These are phyloP conservation scores for Haplographium delicatum DNA, from an alignment of 495 filamentous ascomycete species.

Conservation along the genomic window DNA sequence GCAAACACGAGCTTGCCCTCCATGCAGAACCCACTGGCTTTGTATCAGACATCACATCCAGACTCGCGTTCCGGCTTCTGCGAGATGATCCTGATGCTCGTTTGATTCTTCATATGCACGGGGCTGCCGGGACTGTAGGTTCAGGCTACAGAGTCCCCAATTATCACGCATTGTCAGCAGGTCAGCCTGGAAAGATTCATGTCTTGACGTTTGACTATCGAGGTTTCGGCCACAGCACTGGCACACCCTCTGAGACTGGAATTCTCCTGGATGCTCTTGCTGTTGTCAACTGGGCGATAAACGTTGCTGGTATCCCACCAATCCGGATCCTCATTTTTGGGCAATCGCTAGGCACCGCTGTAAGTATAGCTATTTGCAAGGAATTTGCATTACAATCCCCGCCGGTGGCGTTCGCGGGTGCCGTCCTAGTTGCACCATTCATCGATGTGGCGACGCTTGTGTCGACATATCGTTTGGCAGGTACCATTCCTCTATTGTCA, in stretches of 20 bases:
- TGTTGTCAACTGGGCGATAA: conserved; percentile 62
- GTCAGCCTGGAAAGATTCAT: conserved; percentile 49
- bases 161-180: conserved; percentile 59
- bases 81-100: conserved; percentile 52
- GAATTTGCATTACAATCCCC: conserved; percentile 42
- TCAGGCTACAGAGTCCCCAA: conserved; percentile 51
- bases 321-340: conserved; percentile 72
- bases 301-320: conserved; percentile 58
- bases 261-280: conserved; percentile 72
- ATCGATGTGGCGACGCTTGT: conserved; percentile 66
- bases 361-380: conserved; percentile 66
- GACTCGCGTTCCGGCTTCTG: conserved; percentile 52
- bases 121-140: conserved; percentile 53
- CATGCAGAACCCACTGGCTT: conserved; percentile 42
- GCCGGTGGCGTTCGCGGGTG: conserved; percentile 53
- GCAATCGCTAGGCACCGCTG: conserved; percentile 83
- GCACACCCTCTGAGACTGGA: conserved; percentile 72
- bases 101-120: conserved; percentile 50
- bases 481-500: conserved; percentile 61
- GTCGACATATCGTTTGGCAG: conserved; percentile 52
- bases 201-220: conserved; percentile 74
- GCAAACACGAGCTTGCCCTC: conserved; percentile 48
- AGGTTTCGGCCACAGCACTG: conserved; percentile 77
- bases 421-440: conserved; percentile 76
- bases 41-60: conserved; percentile 44